Percentiles rank a stretch among this genome's conserved stretches.
These are phyloP conservation scores for Trametes punicea DNA, from an alignment of 768 basidiomycete species.

Conservation along the genomic window DNA sequence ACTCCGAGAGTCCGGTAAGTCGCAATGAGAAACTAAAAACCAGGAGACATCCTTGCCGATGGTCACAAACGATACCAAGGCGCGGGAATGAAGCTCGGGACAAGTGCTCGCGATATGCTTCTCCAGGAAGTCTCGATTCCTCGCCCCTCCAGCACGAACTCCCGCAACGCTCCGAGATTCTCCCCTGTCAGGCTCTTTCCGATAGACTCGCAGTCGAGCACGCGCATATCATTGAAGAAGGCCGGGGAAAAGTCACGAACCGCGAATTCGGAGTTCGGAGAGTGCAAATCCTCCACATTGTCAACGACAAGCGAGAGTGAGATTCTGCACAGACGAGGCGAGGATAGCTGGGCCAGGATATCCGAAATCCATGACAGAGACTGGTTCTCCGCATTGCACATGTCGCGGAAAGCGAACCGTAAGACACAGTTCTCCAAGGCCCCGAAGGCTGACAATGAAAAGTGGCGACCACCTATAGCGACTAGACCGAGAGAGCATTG, in stretches of 20 bases:
- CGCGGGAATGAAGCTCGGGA: slow-evolving; percentile 10
- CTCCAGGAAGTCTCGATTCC: slow-evolving; percentile 3
- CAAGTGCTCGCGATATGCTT: neutral
- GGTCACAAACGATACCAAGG: neutral
- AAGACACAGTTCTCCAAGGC: slow-evolving; percentile 21
- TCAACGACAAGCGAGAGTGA: slow-evolving; percentile 22
- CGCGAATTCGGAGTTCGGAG: slow-evolving; percentile 26
- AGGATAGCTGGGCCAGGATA: slow-evolving; percentile 20
- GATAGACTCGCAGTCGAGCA: slow-evolving; percentile 22
- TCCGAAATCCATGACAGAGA: slow-evolving; percentile 23
- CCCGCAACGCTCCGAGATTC: neutral
- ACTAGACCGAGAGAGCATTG: neutral
- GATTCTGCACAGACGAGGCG: slow-evolving; percentile 18
- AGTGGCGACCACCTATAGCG: neutral
- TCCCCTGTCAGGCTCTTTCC: neutral
- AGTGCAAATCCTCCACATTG: slow-evolving; percentile 22
- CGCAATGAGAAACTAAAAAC: too few relatives aligned
- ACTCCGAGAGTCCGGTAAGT: too few relatives aligned
- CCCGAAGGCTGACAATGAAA: slow-evolving; percentile 16
- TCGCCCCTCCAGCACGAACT: slow-evolving; percentile 19
- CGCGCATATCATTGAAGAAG: slow-evolving; percentile 22
- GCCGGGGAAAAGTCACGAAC: slow-evolving; percentile 18
- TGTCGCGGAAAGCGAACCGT: slow-evolving; percentile 22
- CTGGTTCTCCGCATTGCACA: slow-evolving; percentile 25
- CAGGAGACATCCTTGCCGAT: too few relatives aligned